Conservation (phyloP, 2,329 filamentous ascomycete species). For the Pseudomassariella vexata region DNA sequence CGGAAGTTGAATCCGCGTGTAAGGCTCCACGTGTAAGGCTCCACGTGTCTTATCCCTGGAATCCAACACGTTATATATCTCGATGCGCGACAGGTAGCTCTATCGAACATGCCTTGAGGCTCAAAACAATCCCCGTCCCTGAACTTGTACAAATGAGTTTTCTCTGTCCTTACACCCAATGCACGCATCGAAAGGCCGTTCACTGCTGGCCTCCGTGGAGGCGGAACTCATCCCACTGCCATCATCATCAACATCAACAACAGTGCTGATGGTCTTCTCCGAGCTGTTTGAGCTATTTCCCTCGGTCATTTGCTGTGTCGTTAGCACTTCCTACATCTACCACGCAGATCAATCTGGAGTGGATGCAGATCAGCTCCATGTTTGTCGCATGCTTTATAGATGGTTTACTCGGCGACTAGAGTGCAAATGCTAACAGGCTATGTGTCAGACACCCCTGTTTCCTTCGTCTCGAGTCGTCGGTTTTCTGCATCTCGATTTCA, state of each 20-base stretch:
- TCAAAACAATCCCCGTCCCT: too few relatives aligned
- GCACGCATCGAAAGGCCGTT: slow-evolving; percentile 6
- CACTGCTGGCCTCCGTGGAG: slow-evolving; percentile 4
- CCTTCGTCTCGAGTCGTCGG: slow-evolving; percentile 1
- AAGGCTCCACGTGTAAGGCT: too few relatives aligned
- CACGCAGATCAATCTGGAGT: slow-evolving; percentile 2
- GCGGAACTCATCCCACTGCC: too few relatives aligned
- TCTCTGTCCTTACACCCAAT: not conserved
- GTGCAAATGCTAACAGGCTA: too few relatives aligned
- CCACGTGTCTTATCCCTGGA: too few relatives aligned
- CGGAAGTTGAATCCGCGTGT: too few relatives aligned
- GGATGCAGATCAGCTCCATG: too few relatives aligned
- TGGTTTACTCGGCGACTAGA: too few relatives aligned
- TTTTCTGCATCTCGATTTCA: slow-evolving; percentile 8
- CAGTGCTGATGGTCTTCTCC: slow-evolving; percentile 5
- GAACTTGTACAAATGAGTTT: not conserved
- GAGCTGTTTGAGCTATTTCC: slow-evolving; percentile 17
- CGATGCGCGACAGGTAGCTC: too few relatives aligned
- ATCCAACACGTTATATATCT: too few relatives aligned
- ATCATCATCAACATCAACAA: slow-evolving; percentile 4
- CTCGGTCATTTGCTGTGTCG: slow-evolving; percentile 14
- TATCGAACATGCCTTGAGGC: slow-evolving; percentile 11
- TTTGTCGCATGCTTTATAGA: too few relatives aligned
- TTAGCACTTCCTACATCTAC: slow-evolving; percentile 15
- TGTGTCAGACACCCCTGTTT: too few relatives aligned